Percentiles rank a stretch among this genome's conserved stretches.
phyloP scores from a whole-genome alignment of 1,139 yeast genomes.

The Yamadazyma songkhlaensis region DNA sequence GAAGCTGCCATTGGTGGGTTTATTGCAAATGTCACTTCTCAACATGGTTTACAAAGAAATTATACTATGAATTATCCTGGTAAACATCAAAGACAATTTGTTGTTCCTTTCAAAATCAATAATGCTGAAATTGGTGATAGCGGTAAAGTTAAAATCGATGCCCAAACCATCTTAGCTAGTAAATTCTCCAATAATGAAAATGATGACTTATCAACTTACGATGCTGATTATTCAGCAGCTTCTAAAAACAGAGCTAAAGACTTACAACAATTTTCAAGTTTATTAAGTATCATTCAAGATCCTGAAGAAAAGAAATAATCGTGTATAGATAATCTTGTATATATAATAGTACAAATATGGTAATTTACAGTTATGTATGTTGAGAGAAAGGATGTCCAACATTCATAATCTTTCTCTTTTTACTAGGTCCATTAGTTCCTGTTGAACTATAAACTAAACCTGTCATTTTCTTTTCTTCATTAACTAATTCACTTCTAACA shows the following conservation, averaged over 20 bases:
- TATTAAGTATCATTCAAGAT: constrained; percentile 14
- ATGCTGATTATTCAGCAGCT: constrained; percentile 31
- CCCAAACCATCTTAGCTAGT: constrained; percentile 18
- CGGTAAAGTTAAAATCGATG: constrained; percentile 38
- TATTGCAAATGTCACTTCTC: constrained; percentile 43
- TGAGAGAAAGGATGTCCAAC: constrained; percentile 5
- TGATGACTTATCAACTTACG: constrained; percentile 18
- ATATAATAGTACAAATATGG: constrained; percentile 2
- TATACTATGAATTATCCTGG: constrained; percentile 42
- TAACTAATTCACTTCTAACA: constrained; percentile 36
- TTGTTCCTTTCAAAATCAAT: constrained; percentile 41
- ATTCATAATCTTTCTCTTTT: constrained; percentile 30
- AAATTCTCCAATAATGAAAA: constrained; percentile 10
- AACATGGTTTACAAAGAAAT: constrained; percentile 39
- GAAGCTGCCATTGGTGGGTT: constrained; percentile 79
- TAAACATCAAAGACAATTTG: constrained; percentile 43
- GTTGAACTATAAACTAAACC: constrained; percentile 21
- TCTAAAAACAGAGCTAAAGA: constrained; percentile 36
- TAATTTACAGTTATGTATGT: neutral
- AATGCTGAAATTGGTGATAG: constrained; percentile 37
- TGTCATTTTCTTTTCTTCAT: constrained; percentile 43
- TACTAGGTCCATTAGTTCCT: constrained; percentile 12
- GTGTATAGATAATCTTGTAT: constrained; percentile 1
- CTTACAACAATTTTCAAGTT: constrained; percentile 16
- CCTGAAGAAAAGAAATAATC: constrained; percentile 1